These are phyloP conservation scores for Dioscorea alata DNA, from an alignment of 106 monocot genomes.

Conservation along the genomic window DNA sequence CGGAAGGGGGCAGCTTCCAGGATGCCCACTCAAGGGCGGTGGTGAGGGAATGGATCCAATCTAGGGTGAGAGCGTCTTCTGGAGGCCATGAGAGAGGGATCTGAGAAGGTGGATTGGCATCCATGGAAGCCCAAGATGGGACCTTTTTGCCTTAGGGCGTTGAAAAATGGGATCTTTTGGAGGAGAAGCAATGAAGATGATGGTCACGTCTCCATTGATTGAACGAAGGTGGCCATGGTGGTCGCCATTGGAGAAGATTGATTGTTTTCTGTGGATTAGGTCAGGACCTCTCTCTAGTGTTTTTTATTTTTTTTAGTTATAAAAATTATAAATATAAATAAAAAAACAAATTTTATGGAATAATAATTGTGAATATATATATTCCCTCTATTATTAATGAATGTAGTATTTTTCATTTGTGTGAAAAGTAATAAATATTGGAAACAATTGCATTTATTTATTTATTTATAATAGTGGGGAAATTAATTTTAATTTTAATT, in stretches of 20 bases:
- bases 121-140: background rate
- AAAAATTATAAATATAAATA: no score
- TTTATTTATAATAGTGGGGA: no score
- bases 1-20: constrained; percentile 43
- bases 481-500: no score
- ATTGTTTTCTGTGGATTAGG: background rate
- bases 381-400: no score
- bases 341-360: no score
- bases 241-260: background rate
- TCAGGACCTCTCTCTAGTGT: background rate
- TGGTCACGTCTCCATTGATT: background rate
- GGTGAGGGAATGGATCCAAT: constrained; percentile 56
- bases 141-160: no score
- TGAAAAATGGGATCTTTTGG: background rate
- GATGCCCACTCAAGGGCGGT: constrained; percentile 68
- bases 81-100: constrained; percentile 59
- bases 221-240: background rate
- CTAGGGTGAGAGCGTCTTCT: constrained; percentile 44
- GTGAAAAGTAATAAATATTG: no score
- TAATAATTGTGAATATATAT: no score
- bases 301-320: background rate
- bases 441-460: no score
- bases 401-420: no score
- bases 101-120: background rate
- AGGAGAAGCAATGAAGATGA: background rate